Evolutionary conservation across 176 grass and related monocot species (phyloP), one percentile per base, ranked within the genome.

Genomic region (Guadua angustifolia): DNA sequence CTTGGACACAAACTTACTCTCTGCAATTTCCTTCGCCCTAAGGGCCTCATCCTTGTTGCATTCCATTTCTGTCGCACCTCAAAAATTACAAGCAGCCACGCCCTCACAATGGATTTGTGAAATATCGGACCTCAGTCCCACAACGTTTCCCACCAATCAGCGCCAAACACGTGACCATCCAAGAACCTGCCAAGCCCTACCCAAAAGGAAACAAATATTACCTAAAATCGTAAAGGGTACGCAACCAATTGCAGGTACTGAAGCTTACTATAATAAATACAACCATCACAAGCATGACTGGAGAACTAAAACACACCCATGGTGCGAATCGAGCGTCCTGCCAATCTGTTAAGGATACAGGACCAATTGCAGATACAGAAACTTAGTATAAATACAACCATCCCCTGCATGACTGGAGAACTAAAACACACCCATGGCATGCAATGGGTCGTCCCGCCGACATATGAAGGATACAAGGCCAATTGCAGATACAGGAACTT

Each of bases 41-140:
- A 81, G 38, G 61, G 82, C 70, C 88, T 89, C 82, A 55, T 89
- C 82, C 50, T 74, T 81, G 45, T 89, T 89, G 67, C 88, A 81
- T 33, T 89, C 82, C 88, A 89, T 89, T 59, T 62, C 1, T 2
- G 50, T 29, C 24, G 24, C 61, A 12, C 24, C 38, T 56, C 4
- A 32, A 17, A 45, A 45, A 7, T 42, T 58, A 67, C 61, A 66
- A 56, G 29, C 24, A 69, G 61, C 16, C 61, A 56, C 63, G 4
- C 56, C 25, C n/a, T 55, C 36, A 35, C 17, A 44, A 21, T 8
- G 24, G 36, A 56, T 85, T 36, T 12, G 4, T 19, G 9, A 77
- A 57, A 56, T 57, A 43, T 76, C 16, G 12, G 59, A 35, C 16
- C 25, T 57, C 4, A 85, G 50, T 9, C 0, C 24, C 11, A 0